Conservation (phyloP, 176 grass and related monocot species). For the Raddia distichophylla region DNA sequence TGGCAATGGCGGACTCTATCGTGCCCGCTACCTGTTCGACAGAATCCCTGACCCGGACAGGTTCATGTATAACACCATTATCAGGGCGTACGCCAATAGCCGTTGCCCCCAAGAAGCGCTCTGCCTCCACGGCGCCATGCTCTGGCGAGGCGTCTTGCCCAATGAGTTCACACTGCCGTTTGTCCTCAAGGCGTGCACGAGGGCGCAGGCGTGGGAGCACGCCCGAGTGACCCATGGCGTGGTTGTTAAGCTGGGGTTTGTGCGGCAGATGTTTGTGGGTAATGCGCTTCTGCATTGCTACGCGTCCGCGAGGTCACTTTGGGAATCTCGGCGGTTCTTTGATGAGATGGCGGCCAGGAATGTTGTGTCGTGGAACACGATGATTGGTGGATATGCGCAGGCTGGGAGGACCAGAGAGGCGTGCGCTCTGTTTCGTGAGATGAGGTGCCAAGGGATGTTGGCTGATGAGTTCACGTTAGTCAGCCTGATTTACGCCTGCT, state of each 20-base stretch:
- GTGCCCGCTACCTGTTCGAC: constrained; percentile 44
- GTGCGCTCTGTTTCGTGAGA: constrained; percentile 8
- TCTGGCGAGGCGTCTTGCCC: constrained; percentile 30
- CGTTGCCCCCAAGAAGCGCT: constrained; percentile 22
- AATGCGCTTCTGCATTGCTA: constrained; percentile 44
- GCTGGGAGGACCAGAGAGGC: constrained; percentile 1
- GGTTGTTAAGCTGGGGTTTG: constrained; percentile 38
- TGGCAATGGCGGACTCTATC: not conserved
- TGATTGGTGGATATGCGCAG: constrained; percentile 42
- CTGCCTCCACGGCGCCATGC: constrained; percentile 19
- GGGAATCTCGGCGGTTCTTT: constrained; percentile 39
- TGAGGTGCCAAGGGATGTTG: constrained; percentile 27
- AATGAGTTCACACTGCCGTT: constrained; percentile 53
- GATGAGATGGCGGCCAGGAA: constrained; percentile 44
- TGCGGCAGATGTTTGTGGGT: constrained; percentile 35
- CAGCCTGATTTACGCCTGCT: constrained; percentile 39
- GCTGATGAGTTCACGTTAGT: constrained; percentile 41
- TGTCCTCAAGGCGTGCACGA: constrained; percentile 42
- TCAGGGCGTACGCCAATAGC: constrained; percentile 39
- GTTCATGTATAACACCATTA: constrained; percentile 34
- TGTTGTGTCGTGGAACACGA: constrained; percentile 51
- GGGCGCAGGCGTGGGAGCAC: not conserved
- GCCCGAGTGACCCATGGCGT: constrained; percentile 20
- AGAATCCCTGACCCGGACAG: constrained; percentile 34
- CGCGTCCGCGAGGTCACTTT: not conserved